These are phyloP conservation scores for Rickenella mellea DNA, from an alignment of 768 basidiomycete species.

Conservation along the genomic window DNA sequence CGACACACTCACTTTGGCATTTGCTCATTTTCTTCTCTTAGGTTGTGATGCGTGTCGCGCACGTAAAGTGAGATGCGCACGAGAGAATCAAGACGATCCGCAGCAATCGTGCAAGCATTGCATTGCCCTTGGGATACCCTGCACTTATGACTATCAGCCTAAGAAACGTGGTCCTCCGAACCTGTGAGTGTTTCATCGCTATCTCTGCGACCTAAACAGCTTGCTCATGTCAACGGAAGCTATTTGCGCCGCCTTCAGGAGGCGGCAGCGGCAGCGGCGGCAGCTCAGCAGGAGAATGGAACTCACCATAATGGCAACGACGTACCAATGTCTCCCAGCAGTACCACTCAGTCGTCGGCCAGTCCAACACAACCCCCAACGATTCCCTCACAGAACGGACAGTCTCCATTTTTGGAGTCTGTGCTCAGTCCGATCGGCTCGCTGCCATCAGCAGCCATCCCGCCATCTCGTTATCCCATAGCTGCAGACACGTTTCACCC, in stretches of 20 bases:
- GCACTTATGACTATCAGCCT: constrained; percentile 88
- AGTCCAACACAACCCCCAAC: constrained; percentile 17
- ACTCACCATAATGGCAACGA: constrained; percentile 29
- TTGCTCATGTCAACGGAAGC: constrained; percentile 23
- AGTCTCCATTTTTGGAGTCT: constrained; percentile 43
- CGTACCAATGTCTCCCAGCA: constrained; percentile 28
- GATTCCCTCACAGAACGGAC: constrained; percentile 1
- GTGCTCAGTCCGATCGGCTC: constrained; percentile 26
- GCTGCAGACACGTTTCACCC: constrained; percentile 58
- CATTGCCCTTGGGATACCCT: constrained; percentile 68
- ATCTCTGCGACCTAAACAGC: constrained; percentile 4
- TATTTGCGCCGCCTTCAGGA: constrained; percentile 77
- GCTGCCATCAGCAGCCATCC: constrained; percentile 34
- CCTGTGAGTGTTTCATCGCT: constrained; percentile 42
- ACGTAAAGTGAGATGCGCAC: constrained; percentile 77
- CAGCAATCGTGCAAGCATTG: constrained; percentile 85
- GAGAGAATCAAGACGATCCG: constrained; percentile 69
- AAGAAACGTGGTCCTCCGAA: constrained; percentile 93
- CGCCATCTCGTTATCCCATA: constrained; percentile 65
- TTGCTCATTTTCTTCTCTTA: constrained; percentile 22
- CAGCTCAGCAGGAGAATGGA: constrained; percentile 31
- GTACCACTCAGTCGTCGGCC: constrained; percentile 36
- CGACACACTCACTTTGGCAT: constrained; percentile 10
- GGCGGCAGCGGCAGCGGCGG: constrained; percentile 49
- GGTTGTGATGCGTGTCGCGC: constrained; percentile 84